A percentile compares a stretch with the other conserved stretches of the same genome.
phyloP scores from a whole-genome alignment of 2,329 filamentous ascomycete genomes.

The Fusarium sp. region DNA sequence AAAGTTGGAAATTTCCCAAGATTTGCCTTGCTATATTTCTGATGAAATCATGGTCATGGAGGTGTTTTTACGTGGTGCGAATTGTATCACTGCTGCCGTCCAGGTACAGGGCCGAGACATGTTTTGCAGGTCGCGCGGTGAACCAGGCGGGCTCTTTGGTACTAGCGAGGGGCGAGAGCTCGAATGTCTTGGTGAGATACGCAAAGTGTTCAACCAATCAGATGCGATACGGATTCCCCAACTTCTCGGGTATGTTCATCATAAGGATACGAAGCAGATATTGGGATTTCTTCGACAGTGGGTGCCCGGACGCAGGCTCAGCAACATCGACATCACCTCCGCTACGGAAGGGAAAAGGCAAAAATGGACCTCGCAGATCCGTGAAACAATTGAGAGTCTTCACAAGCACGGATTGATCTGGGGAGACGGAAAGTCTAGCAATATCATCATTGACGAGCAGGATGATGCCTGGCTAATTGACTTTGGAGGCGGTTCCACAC shows the following conservation, averaged over 20 bases:
- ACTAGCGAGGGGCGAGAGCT: neutral
- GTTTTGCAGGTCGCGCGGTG: neutral
- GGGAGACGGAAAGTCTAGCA: neutral
- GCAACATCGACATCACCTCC: fast-evolving
- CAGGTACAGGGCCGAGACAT: fast-evolving
- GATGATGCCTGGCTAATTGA: neutral
- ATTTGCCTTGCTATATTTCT: neutral
- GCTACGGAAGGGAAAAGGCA: fast-evolving
- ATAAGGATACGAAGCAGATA: neutral
- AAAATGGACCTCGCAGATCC: neutral
- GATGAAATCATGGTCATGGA: fast-evolving
- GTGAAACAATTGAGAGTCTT: fast-evolving
- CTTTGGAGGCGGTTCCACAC: neutral
- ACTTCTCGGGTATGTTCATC: neutral
- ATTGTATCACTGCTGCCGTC: neutral
- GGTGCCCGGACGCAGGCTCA: neutral
- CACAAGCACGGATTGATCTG: neutral
- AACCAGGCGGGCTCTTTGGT: fast-evolving
- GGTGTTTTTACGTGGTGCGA: fast-evolving
- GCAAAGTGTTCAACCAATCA: neutral
- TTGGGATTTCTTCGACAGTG: neutral
- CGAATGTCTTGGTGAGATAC: neutral
- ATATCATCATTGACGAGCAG: neutral
- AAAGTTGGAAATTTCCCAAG: neutral
- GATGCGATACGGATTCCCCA: neutral